Evolutionary conservation across 805 yeast species (phyloP).

Genomic region (Zygoascus tannicola): DNA sequence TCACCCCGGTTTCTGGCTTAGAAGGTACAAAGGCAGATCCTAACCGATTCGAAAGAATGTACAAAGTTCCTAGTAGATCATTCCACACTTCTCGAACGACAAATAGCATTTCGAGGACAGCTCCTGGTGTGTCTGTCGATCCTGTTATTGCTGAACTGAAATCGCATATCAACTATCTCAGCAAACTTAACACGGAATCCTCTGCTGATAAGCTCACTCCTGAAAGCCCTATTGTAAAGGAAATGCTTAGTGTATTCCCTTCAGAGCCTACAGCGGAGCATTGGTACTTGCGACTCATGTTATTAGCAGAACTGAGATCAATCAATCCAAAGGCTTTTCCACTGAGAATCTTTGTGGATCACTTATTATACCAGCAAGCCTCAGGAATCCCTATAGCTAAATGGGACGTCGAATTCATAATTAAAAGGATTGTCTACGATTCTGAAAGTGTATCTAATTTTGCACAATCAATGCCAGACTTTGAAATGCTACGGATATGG

Average conservation of each 20-base stretch:
- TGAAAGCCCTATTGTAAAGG: neutral
- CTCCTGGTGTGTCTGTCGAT: neutral
- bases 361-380: slow-evolving; percentile 23
- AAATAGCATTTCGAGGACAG: neutral
- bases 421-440: slow-evolving; percentile 23
- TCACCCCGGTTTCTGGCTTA: neutral
- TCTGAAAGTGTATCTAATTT: slow-evolving; percentile 3
- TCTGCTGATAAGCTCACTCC: neutral
- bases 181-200: neutral
- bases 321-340: slow-evolving; percentile 20
- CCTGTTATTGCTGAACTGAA: neutral
- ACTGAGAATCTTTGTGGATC: slow-evolving; percentile 17
- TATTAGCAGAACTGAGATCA: slow-evolving; percentile 20
- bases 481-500: slow-evolving; percentile 15
- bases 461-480: slow-evolving; percentile 2
- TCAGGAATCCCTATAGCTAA: slow-evolving; percentile 23
- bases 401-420: slow-evolving; percentile 22
- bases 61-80: slow-evolving; percentile 3
- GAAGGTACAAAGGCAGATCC: neutral
- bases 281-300: slow-evolving; percentile 25
- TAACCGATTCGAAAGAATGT: slow-evolving; percentile 6
- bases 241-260: slow-evolving; percentile 19
- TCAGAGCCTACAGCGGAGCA: slow-evolving; percentile 16
- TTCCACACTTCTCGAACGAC: neutral
- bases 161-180: neutral